Conservation (phyloP, 805 yeast genomes). For the Priceomyces carsonii region DNA sequence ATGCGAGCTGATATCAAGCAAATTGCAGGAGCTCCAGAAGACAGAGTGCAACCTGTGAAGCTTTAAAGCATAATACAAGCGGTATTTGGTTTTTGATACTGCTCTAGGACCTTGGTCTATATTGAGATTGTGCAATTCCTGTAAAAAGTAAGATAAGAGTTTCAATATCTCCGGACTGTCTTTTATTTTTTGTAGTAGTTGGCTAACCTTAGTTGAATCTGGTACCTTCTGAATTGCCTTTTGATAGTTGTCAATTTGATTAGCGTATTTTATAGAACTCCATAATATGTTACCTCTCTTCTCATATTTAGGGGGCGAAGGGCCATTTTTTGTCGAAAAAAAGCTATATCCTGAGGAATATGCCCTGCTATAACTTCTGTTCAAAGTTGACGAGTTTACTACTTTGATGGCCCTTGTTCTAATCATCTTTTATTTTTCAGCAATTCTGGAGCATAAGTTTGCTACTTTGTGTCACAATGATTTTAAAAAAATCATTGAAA, state of each 20-base stretch:
- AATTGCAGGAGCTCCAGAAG: constrained; percentile 39
- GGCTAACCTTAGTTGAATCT: constrained; percentile 19
- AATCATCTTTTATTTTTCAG: not conserved
- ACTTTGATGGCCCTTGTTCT: not conserved
- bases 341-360: not conserved
- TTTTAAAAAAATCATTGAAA: constrained; percentile 1
- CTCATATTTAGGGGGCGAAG: constrained; percentile 5
- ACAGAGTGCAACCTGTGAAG: constrained; percentile 29
- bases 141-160: constrained; percentile 31
- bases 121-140: constrained; percentile 29
- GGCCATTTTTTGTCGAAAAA: not conserved
- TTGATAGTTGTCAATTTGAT: constrained; percentile 27
- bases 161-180: constrained; percentile 29
- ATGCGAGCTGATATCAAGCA: constrained; percentile 29
- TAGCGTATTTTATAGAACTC: constrained; percentile 26
- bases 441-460: not conserved
- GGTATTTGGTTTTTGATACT: constrained; percentile 17
- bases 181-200: constrained; percentile 23
- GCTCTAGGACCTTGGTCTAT: constrained; percentile 17
- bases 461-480: constrained; percentile 3
- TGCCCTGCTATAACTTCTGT: not conserved
- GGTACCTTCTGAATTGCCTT: constrained; percentile 20
- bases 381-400: not conserved
- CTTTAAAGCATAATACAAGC: constrained; percentile 17
- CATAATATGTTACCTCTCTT: constrained; percentile 13